Percentiles rank a stretch among this genome's conserved stretches.
Evolutionary conservation across 371 early-diverging fungal genomes (phyloP).

Genomic region (Mortierella sp.): DNA sequence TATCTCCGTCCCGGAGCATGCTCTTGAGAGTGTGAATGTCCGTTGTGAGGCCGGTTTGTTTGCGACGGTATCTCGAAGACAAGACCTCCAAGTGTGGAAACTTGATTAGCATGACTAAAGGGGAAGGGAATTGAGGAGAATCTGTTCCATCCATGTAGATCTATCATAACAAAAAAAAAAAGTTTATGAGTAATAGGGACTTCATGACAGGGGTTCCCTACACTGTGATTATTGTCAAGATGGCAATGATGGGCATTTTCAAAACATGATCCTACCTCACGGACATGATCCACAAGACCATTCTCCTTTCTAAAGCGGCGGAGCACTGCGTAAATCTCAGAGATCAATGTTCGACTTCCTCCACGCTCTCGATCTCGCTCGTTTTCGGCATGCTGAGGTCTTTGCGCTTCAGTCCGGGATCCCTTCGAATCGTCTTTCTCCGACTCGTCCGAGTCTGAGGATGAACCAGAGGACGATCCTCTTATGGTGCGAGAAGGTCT

Average conservation of each 20-base stretch:
- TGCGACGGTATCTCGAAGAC: constrained; percentile 41
- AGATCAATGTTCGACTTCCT: constrained; percentile 32
- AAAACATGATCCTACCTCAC: constrained; percentile 27
- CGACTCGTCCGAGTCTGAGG: constrained; percentile 3
- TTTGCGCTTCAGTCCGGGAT: background rate
- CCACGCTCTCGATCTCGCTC: constrained; percentile 50
- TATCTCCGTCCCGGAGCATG: constrained; percentile 31
- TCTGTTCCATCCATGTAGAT: constrained; percentile 49
- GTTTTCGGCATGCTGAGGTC: constrained; percentile 39
- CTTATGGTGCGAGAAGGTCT: background rate
- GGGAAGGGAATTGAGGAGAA: constrained; percentile 32
- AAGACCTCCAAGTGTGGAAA: constrained; percentile 37
- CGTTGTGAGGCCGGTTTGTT: constrained; percentile 34
- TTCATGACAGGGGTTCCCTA: background rate
- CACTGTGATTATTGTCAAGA: background rate
- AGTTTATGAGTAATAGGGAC: too few species aligned
- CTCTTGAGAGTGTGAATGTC: constrained; percentile 35
- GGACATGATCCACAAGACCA: constrained; percentile 31
- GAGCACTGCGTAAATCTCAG: constrained; percentile 45
- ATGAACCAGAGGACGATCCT: constrained; percentile 13
- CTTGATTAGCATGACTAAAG: constrained; percentile 50
- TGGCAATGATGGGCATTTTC: background rate
- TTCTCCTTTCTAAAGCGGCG: constrained; percentile 45
- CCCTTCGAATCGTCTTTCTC: background rate
- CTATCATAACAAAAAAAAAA: background rate